phyloP scores from a whole-genome alignment of 257 asterid genomes.

The Capsicum rhomboideum region DNA sequence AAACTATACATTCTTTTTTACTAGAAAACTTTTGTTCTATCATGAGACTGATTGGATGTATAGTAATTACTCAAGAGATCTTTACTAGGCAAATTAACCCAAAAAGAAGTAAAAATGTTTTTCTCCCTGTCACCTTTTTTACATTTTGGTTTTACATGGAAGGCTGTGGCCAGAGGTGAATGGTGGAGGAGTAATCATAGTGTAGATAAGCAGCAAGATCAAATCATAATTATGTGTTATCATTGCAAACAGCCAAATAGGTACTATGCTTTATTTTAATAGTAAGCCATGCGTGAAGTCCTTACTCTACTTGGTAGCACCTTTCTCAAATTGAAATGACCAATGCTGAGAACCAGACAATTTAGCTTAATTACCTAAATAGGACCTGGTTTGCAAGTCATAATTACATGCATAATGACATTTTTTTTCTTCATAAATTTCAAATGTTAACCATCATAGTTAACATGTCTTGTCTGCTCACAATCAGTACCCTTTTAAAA shows the following conservation, averaged over 20 bases:
- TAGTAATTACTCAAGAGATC: background rate
- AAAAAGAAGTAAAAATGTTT: background rate
- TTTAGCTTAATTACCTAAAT: background rate
- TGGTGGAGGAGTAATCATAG: background rate
- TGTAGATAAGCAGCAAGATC: background rate
- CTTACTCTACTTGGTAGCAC: background rate
- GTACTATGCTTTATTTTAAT: background rate
- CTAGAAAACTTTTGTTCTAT: background rate
- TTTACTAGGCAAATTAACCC: background rate
- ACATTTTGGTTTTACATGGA: background rate
- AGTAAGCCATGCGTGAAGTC: background rate
- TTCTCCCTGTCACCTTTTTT: background rate
- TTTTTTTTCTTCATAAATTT: background rate
- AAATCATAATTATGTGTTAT: slow-evolving; percentile 1
- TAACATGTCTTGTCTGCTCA: background rate
- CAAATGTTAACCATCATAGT: background rate
- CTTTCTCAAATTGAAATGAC: background rate
- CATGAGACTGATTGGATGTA: background rate
- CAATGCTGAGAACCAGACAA: background rate
- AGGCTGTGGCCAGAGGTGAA: background rate
- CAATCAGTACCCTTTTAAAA: background rate
- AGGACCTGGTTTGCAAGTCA: background rate
- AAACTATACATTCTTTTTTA: background rate
- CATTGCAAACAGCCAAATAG: slow-evolving; percentile 2
- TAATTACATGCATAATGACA: background rate